Conservation (phyloP, 2,329 filamentous ascomycete genomes). For the Aspergillus puulaauensis region DNA sequence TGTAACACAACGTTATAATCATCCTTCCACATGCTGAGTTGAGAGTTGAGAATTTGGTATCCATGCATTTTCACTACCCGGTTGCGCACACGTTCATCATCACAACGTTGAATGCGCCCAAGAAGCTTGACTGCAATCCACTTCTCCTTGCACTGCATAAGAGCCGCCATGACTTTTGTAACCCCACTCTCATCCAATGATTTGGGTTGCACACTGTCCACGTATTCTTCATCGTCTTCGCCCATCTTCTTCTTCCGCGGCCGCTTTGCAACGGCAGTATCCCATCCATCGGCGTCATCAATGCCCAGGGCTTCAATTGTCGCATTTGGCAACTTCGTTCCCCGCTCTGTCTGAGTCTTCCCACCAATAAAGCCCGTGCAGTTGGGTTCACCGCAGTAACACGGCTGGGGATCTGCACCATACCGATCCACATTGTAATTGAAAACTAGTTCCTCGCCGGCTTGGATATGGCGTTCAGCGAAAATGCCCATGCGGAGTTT, state of each 20-base stretch:
- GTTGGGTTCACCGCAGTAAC: constrained; percentile 92
- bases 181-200: constrained; percentile 79
- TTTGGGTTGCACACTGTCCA: constrained; percentile 81
- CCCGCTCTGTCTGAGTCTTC: constrained; percentile 94
- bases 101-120: constrained; percentile 79
- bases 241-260: constrained; percentile 87
- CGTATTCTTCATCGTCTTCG: constrained; percentile 93
- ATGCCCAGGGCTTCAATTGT: constrained; percentile 96
- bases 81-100: constrained; percentile 83
- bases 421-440: constrained; percentile 99
- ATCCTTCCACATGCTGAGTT: constrained; percentile 79
- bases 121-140: constrained; percentile 98
- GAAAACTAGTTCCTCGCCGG: constrained; percentile 94
- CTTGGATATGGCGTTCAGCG: constrained; percentile 76
- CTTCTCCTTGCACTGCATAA: constrained; percentile 98
- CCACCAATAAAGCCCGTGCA: constrained; percentile 96
- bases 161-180: constrained; percentile 90
- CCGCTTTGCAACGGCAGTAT: constrained; percentile 84
- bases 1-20: constrained; percentile 88
- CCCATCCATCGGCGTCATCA: constrained; percentile 88
- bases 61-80: constrained; percentile 95
- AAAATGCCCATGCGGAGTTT: constrained; percentile 99
- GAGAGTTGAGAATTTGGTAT: constrained; percentile 89
- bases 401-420: constrained; percentile 92
- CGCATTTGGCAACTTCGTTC: constrained; percentile 83